These are phyloP conservation scores for Dactylellina parvicollis DNA, from an alignment of 2,329 filamentous ascomycete species.

Conservation along the genomic window DNA sequence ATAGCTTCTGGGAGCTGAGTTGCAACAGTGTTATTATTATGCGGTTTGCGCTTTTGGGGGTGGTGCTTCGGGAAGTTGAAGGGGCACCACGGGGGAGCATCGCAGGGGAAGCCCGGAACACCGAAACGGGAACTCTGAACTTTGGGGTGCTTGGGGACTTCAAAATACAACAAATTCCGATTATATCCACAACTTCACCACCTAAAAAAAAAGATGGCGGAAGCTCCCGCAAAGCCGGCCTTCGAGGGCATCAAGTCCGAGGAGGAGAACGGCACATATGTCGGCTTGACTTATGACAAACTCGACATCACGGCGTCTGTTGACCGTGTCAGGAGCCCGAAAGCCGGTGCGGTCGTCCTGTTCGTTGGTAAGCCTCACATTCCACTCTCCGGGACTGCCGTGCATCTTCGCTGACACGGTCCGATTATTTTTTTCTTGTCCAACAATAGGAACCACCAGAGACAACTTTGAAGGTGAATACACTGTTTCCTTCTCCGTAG, in stretches of 20 bases:
- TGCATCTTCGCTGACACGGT: background rate
- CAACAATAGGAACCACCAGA: conserved; percentile 75
- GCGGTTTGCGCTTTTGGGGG: background rate
- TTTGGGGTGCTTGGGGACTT: background rate
- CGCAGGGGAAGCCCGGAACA: background rate
- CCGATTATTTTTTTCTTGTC: too few relatives aligned
- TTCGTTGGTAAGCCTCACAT: conserved; percentile 71
- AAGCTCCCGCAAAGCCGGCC: conserved; percentile 9
- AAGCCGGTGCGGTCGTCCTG: conserved; percentile 78
- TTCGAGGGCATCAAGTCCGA: conserved; percentile 57
- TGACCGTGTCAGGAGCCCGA: conserved; percentile 74
- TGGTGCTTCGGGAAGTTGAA: background rate
- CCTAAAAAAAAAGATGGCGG: conserved; percentile 1
- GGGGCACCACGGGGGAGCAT: background rate
- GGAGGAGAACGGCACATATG: conserved; percentile 69
- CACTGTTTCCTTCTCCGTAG: background rate
- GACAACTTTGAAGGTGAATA: conserved; percentile 72
- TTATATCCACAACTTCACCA: background rate
- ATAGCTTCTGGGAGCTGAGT: conserved; percentile 20
- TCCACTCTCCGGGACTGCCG: background rate
- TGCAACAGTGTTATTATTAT: conserved; percentile 49
- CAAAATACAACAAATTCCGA: conserved; percentile 17
- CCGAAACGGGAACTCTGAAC: too few relatives aligned
- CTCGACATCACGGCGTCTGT: conserved; percentile 71
- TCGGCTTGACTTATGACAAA: conserved; percentile 72